Conservation (phyloP, 345 rosid genomes). For the Brassica napus region Da-Ae NC_063445.1:1351001-1351500, state of each 20-base stretch:
- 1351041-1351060: no score
- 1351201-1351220: conserved; percentile 91
- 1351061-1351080: conserved; percentile 11
- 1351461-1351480: background rate
- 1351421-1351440: no score
- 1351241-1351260: conserved; percentile 94
- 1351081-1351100: conserved; percentile 65
- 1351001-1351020: conserved; percentile 81
- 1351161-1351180: conserved; percentile 97
- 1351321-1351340: background rate
- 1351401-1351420: no score
- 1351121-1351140: conserved; percentile 72
- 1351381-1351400: no score
- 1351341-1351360: background rate
- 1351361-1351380: no score
- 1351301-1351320: conserved; percentile 61
- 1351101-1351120: conserved; percentile 98
- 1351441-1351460: no score
- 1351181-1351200: conserved; percentile 88
- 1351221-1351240: conserved; percentile 88
- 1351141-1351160: conserved; percentile 69
- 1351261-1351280: conserved; percentile 98
- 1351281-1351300: conserved; percentile 98
- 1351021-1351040: conserved; percentile 13
- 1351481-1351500: conserved; percentile 2